A percentile compares a stretch with the other conserved stretches of the same genome.
phyloP scores from a whole-genome alignment of 345 rosid genomes.

The Camelina laxa region DNA sequence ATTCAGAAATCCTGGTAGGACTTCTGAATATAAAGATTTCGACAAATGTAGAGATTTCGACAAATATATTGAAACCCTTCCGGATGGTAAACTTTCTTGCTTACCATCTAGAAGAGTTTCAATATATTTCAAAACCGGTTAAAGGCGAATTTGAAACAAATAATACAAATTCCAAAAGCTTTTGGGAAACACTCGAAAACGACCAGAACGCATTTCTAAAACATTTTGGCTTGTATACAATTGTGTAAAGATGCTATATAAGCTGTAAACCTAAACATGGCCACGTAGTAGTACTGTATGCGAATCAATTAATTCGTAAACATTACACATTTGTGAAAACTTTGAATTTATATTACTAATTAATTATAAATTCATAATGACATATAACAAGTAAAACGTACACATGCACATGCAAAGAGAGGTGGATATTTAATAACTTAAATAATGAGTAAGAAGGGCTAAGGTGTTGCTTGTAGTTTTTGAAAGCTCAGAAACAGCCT shows the following conservation, averaged over 20 bases:
- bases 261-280: neutral
- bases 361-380: neutral
- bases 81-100: no score
- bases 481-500: slow-evolving; percentile 48
- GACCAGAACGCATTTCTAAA: neutral
- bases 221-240: neutral
- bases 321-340: neutral
- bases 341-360: neutral
- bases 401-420: slow-evolving; percentile 28
- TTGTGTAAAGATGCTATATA: neutral
- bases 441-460: slow-evolving; percentile 58
- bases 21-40: no score
- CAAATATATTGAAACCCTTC: no score
- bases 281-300: neutral
- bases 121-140: neutral
- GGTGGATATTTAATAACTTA: slow-evolving; percentile 32
- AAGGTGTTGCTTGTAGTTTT: slow-evolving; percentile 67
- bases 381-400: neutral
- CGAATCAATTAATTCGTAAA: neutral
- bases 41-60: no score
- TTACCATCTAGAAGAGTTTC: neutral
- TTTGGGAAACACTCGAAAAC: neutral
- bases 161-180: neutral
- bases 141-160: neutral
- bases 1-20: no score